Evolutionary conservation across 2,329 filamentous ascomycete species (phyloP).

Genomic region (Fusarium austroafricanum): DNA sequence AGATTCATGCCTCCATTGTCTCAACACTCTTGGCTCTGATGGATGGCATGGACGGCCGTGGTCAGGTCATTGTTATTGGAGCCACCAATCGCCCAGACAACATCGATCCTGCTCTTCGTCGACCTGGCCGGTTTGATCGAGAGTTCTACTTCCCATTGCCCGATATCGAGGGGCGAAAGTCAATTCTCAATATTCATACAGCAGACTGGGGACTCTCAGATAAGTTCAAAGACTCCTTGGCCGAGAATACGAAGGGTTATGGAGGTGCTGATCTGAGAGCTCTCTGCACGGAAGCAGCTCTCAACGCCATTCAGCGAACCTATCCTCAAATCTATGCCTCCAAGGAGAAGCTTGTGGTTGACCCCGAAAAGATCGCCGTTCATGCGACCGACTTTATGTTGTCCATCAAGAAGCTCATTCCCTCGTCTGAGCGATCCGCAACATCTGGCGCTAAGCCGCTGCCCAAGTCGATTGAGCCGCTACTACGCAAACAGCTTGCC

Average conservation of each 20-base stretch:
- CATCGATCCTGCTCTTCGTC: slow-evolving; percentile 93
- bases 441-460: slow-evolving; percentile 86
- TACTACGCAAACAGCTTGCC: slow-evolving; percentile 78
- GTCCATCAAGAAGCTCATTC: slow-evolving; percentile 94
- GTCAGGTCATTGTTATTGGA: slow-evolving; percentile 97
- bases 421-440: slow-evolving; percentile 91
- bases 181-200: slow-evolving; percentile 96
- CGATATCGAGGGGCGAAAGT: slow-evolving; percentile 79
- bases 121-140: slow-evolving; percentile 93
- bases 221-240: slow-evolving; percentile 84
- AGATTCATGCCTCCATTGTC: slow-evolving; percentile 98
- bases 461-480: slow-evolving; percentile 81
- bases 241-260: slow-evolving; percentile 92
- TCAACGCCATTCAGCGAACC: slow-evolving; percentile 94
- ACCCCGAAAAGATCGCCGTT: slow-evolving; percentile 85
- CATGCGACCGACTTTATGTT: slow-evolving; percentile 97
- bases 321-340: slow-evolving; percentile 97
- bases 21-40: slow-evolving; percentile 93
- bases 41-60: slow-evolving; percentile 98
- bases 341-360: slow-evolving; percentile 88
- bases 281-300: slow-evolving; percentile 92
- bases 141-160: slow-evolving; percentile 99
- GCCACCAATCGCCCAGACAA: slow-evolving; percentile 98
- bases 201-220: slow-evolving; percentile 88
- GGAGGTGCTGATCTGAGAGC: slow-evolving; percentile 95